A percentile compares a stretch with the other conserved stretches of the same genome.
phyloP scores from a whole-genome alignment of 495 filamentous ascomycete genomes.

The Aspergillus carlsbadensis region DNA sequence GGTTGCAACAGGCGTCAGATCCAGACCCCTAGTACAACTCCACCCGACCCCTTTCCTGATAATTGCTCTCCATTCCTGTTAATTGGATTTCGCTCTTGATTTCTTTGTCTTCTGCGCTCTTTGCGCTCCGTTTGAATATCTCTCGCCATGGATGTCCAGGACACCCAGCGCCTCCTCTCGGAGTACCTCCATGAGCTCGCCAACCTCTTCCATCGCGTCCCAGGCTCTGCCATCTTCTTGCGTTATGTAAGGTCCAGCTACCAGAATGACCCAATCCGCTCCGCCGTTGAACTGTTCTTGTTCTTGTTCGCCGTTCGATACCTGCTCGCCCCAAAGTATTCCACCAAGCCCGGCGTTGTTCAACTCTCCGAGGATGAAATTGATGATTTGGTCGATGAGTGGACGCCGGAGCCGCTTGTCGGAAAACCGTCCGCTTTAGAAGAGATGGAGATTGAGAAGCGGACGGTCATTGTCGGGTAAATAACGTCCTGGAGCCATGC shows the following conservation, averaged over 20 bases:
- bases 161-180: slow-evolving; percentile 69
- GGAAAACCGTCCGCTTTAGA: slow-evolving; percentile 68
- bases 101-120: slow-evolving; percentile 10
- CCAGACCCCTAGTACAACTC: neutral
- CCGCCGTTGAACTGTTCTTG: slow-evolving; percentile 88
- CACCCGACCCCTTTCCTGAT: neutral
- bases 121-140: slow-evolving; percentile 18
- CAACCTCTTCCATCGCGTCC: slow-evolving; percentile 78
- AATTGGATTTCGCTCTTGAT: neutral
- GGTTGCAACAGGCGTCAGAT: neutral
- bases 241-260: slow-evolving; percentile 96
- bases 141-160: slow-evolving; percentile 74
- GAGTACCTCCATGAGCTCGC: slow-evolving; percentile 65
- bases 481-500: neutral
- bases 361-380: slow-evolving; percentile 92
- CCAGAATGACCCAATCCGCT: slow-evolving; percentile 93
- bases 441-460: slow-evolving; percentile 77
- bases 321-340: slow-evolving; percentile 85
- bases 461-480: slow-evolving; percentile 86
- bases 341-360: slow-evolving; percentile 84
- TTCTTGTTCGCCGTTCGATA: slow-evolving; percentile 96
- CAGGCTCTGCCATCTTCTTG: slow-evolving; percentile 89
- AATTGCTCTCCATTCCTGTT: neutral
- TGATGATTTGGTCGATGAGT: slow-evolving; percentile 95
- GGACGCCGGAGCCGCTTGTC: slow-evolving; percentile 92